Conservation (phyloP, 2,329 filamentous ascomycete species). For the Coniochaeta prunicola region DNA sequence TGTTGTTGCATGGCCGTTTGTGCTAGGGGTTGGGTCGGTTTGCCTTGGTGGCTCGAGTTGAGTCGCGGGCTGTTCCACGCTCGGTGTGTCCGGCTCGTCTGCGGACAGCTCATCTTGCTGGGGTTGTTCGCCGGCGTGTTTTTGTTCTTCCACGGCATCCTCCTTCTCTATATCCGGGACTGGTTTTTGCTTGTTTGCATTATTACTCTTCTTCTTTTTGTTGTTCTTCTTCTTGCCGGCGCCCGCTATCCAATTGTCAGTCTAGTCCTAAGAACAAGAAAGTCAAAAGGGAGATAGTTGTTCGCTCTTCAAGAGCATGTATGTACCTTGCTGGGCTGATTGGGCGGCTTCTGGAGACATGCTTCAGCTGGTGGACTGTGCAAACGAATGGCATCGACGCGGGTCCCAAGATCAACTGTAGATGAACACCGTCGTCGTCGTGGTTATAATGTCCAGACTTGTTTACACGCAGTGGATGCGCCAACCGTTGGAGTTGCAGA, state of each 20-base stretch:
- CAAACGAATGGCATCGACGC: constrained; percentile 4
- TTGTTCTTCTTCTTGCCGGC: constrained; percentile 52
- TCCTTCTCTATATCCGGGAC: constrained; percentile 11
- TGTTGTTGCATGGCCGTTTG: constrained; percentile 27
- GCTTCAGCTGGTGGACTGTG: not conserved
- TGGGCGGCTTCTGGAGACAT: constrained; percentile 4
- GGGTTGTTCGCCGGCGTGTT: constrained; percentile 12
- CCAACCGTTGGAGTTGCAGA: not conserved
- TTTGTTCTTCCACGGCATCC: constrained; percentile 14
- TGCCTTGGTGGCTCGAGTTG: constrained; percentile 16
- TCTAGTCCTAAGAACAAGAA: not conserved
- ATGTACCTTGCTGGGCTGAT: constrained; percentile 7
- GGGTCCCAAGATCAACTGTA: not conserved
- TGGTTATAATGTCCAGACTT: too few relatives aligned
- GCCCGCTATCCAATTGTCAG: constrained; percentile 22
- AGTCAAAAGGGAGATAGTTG: not conserved
- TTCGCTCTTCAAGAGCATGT: not conserved
- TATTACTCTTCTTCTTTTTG: constrained; percentile 53
- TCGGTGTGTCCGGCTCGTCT: constrained; percentile 34
- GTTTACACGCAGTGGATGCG: not conserved
- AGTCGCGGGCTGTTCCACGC: constrained; percentile 17
- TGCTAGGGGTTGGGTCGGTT: constrained; percentile 31
- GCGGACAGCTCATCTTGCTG: constrained; percentile 11
- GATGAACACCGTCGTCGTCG: not conserved
- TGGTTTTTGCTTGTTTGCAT: constrained; percentile 20